Conservation (phyloP, 495 filamentous ascomycete species). For the Geoglossum glabrum region DNA sequence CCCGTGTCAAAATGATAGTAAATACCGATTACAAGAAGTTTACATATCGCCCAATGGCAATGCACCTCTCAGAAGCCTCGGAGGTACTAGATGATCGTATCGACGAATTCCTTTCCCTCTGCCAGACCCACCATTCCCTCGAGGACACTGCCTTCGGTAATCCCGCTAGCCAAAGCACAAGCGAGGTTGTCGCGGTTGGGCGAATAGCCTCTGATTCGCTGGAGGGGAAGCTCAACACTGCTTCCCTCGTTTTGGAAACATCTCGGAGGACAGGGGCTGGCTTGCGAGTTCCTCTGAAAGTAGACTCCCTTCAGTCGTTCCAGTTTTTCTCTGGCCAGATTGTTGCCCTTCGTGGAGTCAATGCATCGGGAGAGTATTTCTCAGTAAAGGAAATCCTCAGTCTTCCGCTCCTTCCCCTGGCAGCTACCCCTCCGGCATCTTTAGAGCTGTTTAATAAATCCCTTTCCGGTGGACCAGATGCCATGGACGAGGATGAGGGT, state of each 20-base stretch:
- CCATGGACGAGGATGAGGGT: conserved; percentile 32
- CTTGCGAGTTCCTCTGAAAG: conserved; percentile 55
- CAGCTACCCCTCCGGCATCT: conserved; percentile 38
- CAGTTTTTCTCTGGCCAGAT: conserved; percentile 94
- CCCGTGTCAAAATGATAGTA: conserved; percentile 61
- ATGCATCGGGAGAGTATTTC: conserved; percentile 71
- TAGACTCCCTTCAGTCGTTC: conserved; percentile 44
- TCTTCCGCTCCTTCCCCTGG: conserved; percentile 46
- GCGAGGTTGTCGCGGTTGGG: conserved; percentile 74
- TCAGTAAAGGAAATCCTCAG: conserved; percentile 55
- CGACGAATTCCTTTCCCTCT: conserved; percentile 55
- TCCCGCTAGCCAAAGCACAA: conserved; percentile 61
- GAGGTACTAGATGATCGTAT: conserved; percentile 90
- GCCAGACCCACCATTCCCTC: conserved; percentile 55
- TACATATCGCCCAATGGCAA: conserved; percentile 74
- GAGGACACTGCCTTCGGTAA: conserved; percentile 74
- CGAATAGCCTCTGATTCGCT: conserved; percentile 70
- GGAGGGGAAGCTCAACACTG: conserved; percentile 64
- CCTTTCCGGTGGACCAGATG: conserved; percentile 37
- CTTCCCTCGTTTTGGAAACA: conserved; percentile 72
- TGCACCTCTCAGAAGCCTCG: conserved; percentile 80
- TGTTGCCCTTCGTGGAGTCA: conserved; percentile 67
- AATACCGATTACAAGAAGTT: conserved; percentile 79
- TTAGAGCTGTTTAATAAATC: conserved; percentile 45
- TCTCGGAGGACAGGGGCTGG: conserved; percentile 72